A percentile compares a stretch with the other conserved stretches of the same genome.
Evolutionary conservation across 176 grass and related monocot genomes (phyloP).

Genomic region (Aegilops tauschii): DNA sequence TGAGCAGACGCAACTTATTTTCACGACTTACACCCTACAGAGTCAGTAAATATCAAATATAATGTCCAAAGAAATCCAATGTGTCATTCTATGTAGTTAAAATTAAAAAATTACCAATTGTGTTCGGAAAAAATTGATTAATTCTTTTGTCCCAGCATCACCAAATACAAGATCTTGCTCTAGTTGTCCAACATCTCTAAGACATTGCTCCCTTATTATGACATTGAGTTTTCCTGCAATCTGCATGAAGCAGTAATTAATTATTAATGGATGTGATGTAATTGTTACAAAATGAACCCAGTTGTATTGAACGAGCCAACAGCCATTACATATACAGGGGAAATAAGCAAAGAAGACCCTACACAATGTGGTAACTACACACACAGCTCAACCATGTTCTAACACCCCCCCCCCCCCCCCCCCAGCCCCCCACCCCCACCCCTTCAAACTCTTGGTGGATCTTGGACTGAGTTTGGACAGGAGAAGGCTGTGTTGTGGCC

Average conservation of each 20-base stretch:
- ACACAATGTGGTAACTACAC: too few species aligned
- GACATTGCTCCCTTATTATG: conserved; percentile 81
- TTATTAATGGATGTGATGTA: neutral
- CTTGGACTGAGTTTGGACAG: too few species aligned
- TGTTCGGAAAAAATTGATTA: conserved; percentile 92
- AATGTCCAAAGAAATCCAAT: neutral
- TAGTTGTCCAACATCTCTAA: conserved; percentile 86
- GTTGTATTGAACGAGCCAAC: too few species aligned
- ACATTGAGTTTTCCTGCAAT: conserved; percentile 90
- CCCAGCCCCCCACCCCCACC: too few species aligned
- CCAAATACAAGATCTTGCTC: conserved; percentile 99
- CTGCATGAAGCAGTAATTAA: conserved; percentile 41
- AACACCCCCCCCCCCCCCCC: too few species aligned
- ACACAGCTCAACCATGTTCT: too few species aligned
- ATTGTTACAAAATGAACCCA: too few species aligned
- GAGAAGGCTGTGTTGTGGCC: too few species aligned
- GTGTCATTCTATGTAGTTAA: conserved; percentile 19
- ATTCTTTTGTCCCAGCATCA: conserved; percentile 84
- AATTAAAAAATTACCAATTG: conserved; percentile 58
- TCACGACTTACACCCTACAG: conserved; percentile 82
- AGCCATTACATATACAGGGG: too few species aligned
- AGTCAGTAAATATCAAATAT: conserved; percentile 45
- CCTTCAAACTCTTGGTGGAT: too few species aligned
- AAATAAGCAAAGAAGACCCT: too few species aligned
- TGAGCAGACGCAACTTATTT: conserved; percentile 87